phyloP scores from a whole-genome alignment of 148 eudicot genomes.

The Bassia scoparia region DNA sequence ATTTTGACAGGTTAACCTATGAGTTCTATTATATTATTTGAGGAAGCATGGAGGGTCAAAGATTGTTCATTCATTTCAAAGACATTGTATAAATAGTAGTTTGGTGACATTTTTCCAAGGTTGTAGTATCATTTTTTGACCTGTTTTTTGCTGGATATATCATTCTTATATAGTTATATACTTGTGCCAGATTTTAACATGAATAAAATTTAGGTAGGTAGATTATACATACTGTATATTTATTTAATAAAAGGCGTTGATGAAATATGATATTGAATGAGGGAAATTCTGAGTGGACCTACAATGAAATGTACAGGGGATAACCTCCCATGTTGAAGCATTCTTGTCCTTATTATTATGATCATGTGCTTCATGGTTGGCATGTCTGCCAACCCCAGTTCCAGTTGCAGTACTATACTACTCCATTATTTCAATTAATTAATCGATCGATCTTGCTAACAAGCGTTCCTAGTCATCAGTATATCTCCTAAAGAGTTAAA shows the following conservation, averaged over 20 bases:
- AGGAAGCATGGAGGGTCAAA: background rate
- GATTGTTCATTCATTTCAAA: too few relatives aligned
- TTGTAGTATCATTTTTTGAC: background rate
- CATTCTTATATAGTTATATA: background rate
- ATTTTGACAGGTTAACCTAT: too few relatives aligned
- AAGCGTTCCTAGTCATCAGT: too few relatives aligned
- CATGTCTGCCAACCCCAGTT: conserved; percentile 17
- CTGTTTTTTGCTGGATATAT: background rate
- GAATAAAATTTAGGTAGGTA: background rate
- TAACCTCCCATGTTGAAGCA: conserved; percentile 22
- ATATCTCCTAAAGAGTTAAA: too few relatives aligned
- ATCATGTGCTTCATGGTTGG: conserved; percentile 24
- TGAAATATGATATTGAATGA: background rate
- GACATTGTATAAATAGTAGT: too few relatives aligned
- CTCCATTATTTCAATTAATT: background rate
- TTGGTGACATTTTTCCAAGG: too few relatives aligned
- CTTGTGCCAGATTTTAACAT: background rate
- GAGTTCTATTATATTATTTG: background rate
- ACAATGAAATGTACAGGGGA: conserved; percentile 18
- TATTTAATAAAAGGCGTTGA: background rate
- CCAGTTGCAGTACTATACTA: background rate
- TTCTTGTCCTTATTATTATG: conserved; percentile 14
- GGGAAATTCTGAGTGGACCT: conserved; percentile 5
- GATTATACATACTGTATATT: too few relatives aligned
- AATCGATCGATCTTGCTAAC: too few relatives aligned